Evolutionary conservation across 1,284 basidiomycete species (phyloP).

Genomic region (Moesziomyces sp.): DNA sequence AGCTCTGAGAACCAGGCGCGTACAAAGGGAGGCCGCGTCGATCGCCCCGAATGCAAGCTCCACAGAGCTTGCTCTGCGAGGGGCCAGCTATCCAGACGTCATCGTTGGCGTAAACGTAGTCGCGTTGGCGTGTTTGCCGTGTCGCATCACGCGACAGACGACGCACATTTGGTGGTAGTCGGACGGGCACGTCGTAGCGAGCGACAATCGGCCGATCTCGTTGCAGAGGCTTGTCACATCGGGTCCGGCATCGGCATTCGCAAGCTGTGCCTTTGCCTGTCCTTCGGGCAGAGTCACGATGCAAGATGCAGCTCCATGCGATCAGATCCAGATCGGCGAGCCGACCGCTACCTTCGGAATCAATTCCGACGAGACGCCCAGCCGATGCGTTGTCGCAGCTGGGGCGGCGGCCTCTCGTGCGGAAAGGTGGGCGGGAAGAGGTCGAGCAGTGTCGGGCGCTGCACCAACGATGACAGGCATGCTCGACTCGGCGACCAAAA

Average conservation of each 20-base stretch:
- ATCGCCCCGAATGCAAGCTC: not conserved
- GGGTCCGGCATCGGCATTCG: not conserved
- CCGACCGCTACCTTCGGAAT: too few species aligned
- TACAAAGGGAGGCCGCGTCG: not conserved
- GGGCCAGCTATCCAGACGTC: not conserved
- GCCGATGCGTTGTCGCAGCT: too few species aligned
- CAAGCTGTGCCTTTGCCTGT: too few species aligned
- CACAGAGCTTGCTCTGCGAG: not conserved
- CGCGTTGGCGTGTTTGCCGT: too few species aligned
- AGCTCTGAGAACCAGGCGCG: not conserved
- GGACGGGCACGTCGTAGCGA: not conserved
- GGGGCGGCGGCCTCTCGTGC: not conserved
- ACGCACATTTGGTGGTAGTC: too few species aligned
- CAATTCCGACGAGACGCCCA: too few species aligned
- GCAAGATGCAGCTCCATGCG: too few species aligned
- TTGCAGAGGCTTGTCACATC: not conserved
- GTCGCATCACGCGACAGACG: not conserved
- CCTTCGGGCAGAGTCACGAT: too few species aligned
- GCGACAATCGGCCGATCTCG: not conserved
- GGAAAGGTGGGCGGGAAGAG: not conserved
- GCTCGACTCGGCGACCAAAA: slow-evolving; percentile 11
- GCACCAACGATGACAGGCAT: slow-evolving; percentile 3
- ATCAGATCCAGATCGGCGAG: too few species aligned
- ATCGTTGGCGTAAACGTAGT: not conserved
- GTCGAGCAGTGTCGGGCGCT: too few species aligned